These are phyloP conservation scores for Colletotrichum sp. DNA, from an alignment of 2,329 filamentous ascomycete species.

Conservation along the genomic window DNA sequence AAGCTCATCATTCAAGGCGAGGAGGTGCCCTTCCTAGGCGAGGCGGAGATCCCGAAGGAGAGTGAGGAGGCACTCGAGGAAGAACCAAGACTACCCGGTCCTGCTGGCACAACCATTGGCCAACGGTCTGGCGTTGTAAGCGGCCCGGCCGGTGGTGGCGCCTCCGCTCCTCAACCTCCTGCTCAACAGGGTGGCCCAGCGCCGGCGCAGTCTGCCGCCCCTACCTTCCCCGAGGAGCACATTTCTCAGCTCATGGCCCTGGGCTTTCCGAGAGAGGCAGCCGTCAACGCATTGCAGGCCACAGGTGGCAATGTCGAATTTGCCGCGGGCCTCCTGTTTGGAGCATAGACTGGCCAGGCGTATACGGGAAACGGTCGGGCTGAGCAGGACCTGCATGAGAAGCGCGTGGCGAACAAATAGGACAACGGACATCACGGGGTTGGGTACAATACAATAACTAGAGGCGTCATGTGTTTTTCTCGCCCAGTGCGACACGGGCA, in stretches of 20 bases:
- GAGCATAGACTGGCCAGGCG: conserved; percentile 35
- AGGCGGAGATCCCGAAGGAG: conserved; percentile 91
- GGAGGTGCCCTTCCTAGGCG: conserved; percentile 87
- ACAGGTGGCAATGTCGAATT: conserved; percentile 86
- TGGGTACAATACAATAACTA: not conserved
- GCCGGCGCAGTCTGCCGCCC: conserved; percentile 27
- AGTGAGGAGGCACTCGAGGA: conserved; percentile 73
- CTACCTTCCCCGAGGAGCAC: conserved; percentile 63
- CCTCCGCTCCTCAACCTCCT: conserved; percentile 26
- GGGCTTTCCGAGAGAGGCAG: conserved; percentile 78
- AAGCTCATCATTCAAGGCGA: conserved; percentile 87
- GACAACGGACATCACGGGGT: not conserved
- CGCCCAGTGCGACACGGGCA: not conserved
- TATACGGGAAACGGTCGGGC: not conserved
- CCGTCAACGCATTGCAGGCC: conserved; percentile 80
- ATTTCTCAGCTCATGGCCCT: conserved; percentile 79
- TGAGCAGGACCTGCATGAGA: not conserved
- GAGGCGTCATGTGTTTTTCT: conserved; percentile 2
- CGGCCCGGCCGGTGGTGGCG: conserved; percentile 41
- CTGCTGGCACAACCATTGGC: conserved; percentile 88
- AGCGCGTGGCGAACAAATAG: not conserved
- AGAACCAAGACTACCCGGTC: conserved; percentile 84
- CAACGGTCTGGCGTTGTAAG: conserved; percentile 80
- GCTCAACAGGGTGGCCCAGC: conserved; percentile 27
- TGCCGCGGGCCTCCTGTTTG: conserved; percentile 81